Conservation (phyloP, 495 filamentous ascomycete species). For the Penicillium riverlandense region DNA sequence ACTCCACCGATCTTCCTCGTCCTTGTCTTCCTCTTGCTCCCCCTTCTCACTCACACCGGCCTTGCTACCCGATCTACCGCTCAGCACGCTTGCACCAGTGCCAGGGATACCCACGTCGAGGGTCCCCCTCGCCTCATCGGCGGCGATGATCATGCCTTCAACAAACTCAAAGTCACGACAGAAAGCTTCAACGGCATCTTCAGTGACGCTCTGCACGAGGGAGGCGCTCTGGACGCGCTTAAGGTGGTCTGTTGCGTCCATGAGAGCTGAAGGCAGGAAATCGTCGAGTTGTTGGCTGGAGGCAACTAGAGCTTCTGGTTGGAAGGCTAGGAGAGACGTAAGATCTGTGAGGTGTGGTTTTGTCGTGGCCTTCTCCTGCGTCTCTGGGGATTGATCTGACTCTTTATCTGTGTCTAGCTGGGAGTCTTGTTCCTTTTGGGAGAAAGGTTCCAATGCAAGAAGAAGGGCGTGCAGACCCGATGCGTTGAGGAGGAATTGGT, state of each 20-base stretch:
- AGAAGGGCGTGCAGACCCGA: conserved; percentile 72
- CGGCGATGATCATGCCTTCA: conserved; percentile 59
- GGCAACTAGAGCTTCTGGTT: conserved; percentile 51
- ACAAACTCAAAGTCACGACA: conserved; percentile 87
- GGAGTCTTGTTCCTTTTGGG: conserved; percentile 14
- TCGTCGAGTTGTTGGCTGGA: conserved; percentile 78
- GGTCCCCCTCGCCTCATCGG: conserved; percentile 45
- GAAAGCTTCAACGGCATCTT: conserved; percentile 79
- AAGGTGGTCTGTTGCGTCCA: conserved; percentile 81
- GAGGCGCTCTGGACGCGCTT: conserved; percentile 59
- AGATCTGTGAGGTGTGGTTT: conserved; percentile 39
- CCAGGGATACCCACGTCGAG: conserved; percentile 16
- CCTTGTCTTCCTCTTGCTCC: conserved; percentile 26
- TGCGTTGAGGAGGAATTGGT: conserved; percentile 57
- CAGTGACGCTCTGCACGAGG: conserved; percentile 66
- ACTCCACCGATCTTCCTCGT: conserved; percentile 33
- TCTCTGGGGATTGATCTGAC: too few species aligned
- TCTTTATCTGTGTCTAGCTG: neutral
- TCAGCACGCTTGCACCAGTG: conserved; percentile 21
- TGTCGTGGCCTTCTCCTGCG: too few species aligned
- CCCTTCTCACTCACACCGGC: conserved; percentile 14
- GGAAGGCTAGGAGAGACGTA: conserved; percentile 50
- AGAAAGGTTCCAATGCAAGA: conserved; percentile 48
- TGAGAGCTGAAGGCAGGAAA: conserved; percentile 85
- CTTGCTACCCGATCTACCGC: conserved; percentile 15